Evolutionary conservation across 108 stramenopile genomes (phyloP).

Genomic region (Pseudonitzschia pungens): DNA sequence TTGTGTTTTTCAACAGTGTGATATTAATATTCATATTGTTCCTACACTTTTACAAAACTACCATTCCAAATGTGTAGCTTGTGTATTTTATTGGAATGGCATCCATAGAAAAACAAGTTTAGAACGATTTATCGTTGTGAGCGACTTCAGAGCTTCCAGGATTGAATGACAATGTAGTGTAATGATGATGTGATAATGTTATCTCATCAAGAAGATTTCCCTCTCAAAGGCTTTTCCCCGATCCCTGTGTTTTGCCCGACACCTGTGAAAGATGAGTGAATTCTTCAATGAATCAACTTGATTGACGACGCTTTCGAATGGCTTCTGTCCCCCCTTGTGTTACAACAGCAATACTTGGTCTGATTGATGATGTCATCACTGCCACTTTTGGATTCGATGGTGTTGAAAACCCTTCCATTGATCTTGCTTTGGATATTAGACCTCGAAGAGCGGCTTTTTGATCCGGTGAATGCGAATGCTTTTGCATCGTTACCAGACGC

Average conservation of each 20-base stretch:
- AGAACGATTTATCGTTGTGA: not conserved
- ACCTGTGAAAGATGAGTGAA: not conserved
- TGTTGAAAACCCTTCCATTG: constrained; percentile 9
- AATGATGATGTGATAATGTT: not conserved
- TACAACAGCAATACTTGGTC: not conserved
- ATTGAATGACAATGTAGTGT: not conserved
- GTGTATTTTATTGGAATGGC: not conserved
- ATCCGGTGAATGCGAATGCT: constrained; percentile 56
- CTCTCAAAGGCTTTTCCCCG: not conserved
- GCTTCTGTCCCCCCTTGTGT: not conserved
- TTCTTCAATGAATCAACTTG: constrained; percentile 3
- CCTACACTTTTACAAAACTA: not conserved
- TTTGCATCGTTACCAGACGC: constrained; percentile 68
- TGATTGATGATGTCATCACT: not conserved
- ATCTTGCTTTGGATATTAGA: constrained; percentile 32
- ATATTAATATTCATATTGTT: not conserved
- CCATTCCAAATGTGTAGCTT: not conserved
- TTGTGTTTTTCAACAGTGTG: too few relatives aligned
- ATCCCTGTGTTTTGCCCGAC: not conserved
- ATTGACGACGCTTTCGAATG: constrained; percentile 11
- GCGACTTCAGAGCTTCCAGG: constrained; percentile 5
- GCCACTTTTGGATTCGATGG: constrained; percentile 1
- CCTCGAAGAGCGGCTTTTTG: constrained; percentile 35
- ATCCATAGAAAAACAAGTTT: constrained; percentile 1
- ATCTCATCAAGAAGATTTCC: not conserved